phyloP scores from a whole-genome alignment of 345 rosid species.

The Aquilaria yunnanensis region DNA sequence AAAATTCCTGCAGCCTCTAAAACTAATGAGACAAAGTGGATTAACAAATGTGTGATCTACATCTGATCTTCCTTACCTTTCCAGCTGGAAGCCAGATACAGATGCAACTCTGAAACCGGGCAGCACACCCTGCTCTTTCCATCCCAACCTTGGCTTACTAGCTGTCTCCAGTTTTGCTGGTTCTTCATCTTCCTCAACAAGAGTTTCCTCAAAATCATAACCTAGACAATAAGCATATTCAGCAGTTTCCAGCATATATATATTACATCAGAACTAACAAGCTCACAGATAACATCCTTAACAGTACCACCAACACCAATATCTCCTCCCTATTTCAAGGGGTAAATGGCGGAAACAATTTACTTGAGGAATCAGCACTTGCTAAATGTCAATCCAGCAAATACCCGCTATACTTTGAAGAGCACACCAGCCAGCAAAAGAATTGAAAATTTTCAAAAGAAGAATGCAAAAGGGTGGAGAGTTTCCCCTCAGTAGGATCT shows the following conservation, averaged over 20 bases:
- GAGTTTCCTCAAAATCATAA: constrained; percentile 61
- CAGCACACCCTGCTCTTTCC: constrained; percentile 57
- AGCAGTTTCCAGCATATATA: constrained; percentile 5
- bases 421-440: not conserved
- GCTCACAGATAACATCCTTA: not conserved
- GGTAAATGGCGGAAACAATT: not conserved
- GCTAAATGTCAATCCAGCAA: too few relatives aligned
- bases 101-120: constrained; percentile 72
- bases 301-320: not conserved
- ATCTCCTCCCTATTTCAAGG: not conserved
- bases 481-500: too few relatives aligned
- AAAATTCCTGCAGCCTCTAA: too few relatives aligned
- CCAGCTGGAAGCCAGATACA: constrained; percentile 51
- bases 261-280: not conserved
- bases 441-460: not conserved
- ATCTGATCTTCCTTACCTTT: constrained; percentile 49
- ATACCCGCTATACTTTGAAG: too few relatives aligned
- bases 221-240: constrained; percentile 35
- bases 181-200: constrained; percentile 73
- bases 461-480: not conserved
- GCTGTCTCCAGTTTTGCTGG: constrained; percentile 44
- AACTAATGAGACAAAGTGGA: too few relatives aligned
- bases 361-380: not conserved
- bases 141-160: constrained; percentile 43
- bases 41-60: not conserved